Conservation (phyloP, 345 rosid genomes). For the Excoecaria agallocha region DNA sequence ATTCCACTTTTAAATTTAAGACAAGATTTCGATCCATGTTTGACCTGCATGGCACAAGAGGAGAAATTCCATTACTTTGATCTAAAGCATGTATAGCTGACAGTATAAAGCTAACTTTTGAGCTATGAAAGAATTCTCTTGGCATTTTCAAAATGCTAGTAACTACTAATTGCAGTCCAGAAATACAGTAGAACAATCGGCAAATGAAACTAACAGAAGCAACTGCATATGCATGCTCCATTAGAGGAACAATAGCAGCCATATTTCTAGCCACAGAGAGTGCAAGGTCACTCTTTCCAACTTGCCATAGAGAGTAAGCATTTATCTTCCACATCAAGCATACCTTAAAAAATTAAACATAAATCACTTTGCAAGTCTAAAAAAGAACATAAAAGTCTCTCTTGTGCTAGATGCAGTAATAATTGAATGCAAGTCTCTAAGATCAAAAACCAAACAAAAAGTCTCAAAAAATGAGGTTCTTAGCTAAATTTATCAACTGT, state of each 20-base stretch:
- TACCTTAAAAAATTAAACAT: slow-evolving; percentile 41
- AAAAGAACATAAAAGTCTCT: too few species aligned
- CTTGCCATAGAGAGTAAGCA: slow-evolving; percentile 79
- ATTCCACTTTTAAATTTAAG: too few species aligned
- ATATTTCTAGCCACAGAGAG: slow-evolving; percentile 55
- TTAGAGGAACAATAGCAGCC: slow-evolving; percentile 50
- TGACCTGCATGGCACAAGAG: slow-evolving; percentile 51
- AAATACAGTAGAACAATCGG: slow-evolving; percentile 62
- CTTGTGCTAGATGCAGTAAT: too few species aligned
- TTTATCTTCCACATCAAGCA: slow-evolving; percentile 68
- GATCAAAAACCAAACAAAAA: neutral
- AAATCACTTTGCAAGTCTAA: too few species aligned
- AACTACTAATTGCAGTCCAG: slow-evolving; percentile 70
- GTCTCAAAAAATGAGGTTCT: neutral
- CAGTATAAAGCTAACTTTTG: slow-evolving; percentile 62
- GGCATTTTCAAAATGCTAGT: too few species aligned
- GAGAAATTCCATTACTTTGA: slow-evolving; percentile 34
- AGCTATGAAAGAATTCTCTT: too few species aligned
- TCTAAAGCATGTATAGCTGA: too few species aligned
- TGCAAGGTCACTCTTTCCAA: slow-evolving; percentile 65
- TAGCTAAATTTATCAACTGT: too few species aligned
- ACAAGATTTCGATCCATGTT: slow-evolving; percentile 49
- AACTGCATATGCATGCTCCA: slow-evolving; percentile 55
- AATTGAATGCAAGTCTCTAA: neutral
- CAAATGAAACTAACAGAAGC: slow-evolving; percentile 77